Base-by-base conservation (phyloP, 352 stramenopile genomes). In the Phytophthora sojae region DNA sequence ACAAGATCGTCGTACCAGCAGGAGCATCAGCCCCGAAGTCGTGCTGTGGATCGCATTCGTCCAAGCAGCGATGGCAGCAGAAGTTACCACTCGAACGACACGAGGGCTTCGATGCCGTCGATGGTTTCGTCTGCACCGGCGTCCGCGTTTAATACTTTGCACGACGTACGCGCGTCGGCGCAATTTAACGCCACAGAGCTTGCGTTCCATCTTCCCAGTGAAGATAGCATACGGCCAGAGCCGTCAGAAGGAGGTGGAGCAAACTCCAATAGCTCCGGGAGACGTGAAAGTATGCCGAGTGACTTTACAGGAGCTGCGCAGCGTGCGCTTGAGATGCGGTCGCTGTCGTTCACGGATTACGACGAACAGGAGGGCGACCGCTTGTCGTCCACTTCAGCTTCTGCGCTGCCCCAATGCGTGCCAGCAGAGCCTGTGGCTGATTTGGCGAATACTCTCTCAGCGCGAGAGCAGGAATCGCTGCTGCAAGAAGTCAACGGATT, bases 401-500 rank as follows among this genome's bases (percentile, higher is more conserved):
- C 73, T 39, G 69, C 50, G 5, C 55, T 70, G 61, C 66, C 70
- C 32, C 56, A 74, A n/a, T 86, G 80, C 57, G 58, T 81, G 12
- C 61, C 69, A 55, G 80, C 77, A 29, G 71, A 84, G 37, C 74
- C 74, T 32, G 70, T 81, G 23, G 74, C 65, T 14, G 76, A 85
- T 29, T 59, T 85, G 15, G 82, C 71, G 19, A 74, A 66, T 19
- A 69, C 75, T 2, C 56, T 93, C n/a, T 93, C 86, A 19, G 77
- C 75, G 17, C 69, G 79, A 60, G 85, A 95, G 61, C 82, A 86
- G 54, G 73, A 73, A 57, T 89, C 76, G 9, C 73, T 93, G 32
- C 67, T 93, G 42, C 74, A 90, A 61, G 80, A 93, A 72, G 73
- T 91, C 14, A 81, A 92, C 49, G 77, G 83, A 32, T 92, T 88